Evolutionary conservation across 495 filamentous ascomycete genomes (phyloP).

Genomic region (Staphylotrichum longicolle): DNA sequence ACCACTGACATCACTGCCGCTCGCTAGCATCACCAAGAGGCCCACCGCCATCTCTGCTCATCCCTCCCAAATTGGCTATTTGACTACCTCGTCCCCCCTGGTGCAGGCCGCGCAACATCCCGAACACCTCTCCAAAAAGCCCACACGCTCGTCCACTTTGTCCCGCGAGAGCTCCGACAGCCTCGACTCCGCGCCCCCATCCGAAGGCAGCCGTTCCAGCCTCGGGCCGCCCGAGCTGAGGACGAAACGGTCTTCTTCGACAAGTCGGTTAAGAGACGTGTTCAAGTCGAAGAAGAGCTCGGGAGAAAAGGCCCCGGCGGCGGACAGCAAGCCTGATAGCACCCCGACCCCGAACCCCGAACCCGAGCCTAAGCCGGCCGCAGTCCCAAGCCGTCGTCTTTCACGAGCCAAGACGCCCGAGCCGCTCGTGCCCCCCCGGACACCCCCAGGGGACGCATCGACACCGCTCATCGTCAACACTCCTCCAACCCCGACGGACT

Average conservation of each 20-base stretch:
- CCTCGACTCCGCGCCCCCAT: conserved; percentile 25
- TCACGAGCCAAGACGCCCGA: conserved; percentile 39
- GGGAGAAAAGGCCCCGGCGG: conserved; percentile 19
- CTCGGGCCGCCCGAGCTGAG: conserved; percentile 38
- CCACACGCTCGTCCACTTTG: conserved; percentile 22
- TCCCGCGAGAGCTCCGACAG: conserved; percentile 28
- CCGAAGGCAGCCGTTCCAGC: conserved; percentile 32
- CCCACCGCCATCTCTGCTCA: conserved; percentile 63
- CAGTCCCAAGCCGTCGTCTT: conserved; percentile 26
- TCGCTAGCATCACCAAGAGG: conserved; percentile 25
- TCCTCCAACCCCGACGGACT: conserved; percentile 54
- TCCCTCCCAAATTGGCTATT: conserved; percentile 73
- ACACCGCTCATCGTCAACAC: conserved; percentile 57
- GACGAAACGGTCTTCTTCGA: conserved; percentile 44
- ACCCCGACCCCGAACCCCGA: conserved; percentile 11
- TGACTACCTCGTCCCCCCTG: conserved; percentile 79
- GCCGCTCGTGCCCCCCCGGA: conserved; percentile 41
- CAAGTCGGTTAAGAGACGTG: conserved; percentile 46
- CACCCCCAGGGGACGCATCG: conserved; percentile 42
- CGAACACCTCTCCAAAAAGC: conserved; percentile 30
- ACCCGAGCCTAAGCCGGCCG: conserved; percentile 13
- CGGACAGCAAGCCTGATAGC: conserved; percentile 2
- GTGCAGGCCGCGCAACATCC: conserved; percentile 57
- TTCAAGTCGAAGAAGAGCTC: conserved; percentile 42
- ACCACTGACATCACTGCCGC: conserved; percentile 21